Percentiles rank a stretch among this genome's conserved stretches.
Evolutionary conservation across 2,329 filamentous ascomycete genomes (phyloP).

Genomic region (Colletotrichum sp.): DNA sequence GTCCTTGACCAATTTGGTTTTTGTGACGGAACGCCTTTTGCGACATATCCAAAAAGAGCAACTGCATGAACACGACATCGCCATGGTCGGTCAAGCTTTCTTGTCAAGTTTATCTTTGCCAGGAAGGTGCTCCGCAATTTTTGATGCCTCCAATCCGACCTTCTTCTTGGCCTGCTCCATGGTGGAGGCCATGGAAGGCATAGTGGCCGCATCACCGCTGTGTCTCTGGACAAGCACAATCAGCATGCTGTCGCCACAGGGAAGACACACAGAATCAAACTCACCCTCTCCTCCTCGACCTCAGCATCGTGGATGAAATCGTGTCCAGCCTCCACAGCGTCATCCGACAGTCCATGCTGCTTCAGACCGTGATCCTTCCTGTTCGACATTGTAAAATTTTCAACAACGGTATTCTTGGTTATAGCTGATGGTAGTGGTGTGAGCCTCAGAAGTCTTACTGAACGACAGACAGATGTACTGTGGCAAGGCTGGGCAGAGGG

Average conservation of each 20-base stretch:
- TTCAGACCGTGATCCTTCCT: constrained; percentile 7
- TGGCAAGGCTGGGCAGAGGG: not conserved
- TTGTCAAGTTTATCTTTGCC: not conserved
- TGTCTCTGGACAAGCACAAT: not conserved
- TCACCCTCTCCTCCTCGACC: constrained; percentile 35
- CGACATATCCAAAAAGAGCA: not conserved
- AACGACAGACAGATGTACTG: accelerated
- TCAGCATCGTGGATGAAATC: constrained; percentile 40
- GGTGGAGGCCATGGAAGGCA: not conserved
- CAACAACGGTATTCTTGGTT: not conserved
- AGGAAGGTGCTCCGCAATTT: not conserved
- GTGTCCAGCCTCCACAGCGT: constrained; percentile 32
- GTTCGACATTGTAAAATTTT: not conserved
- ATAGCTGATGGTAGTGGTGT: not conserved
- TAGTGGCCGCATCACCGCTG: not conserved
- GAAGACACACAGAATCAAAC: not conserved
- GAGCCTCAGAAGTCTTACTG: not conserved
- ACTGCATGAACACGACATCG: not conserved
- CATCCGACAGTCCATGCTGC: constrained; percentile 10
- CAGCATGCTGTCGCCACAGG: not conserved
- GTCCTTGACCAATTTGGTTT: not conserved
- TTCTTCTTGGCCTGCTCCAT: not conserved
- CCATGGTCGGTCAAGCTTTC: not conserved
- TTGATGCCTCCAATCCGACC: not conserved
- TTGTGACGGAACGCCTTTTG: not conserved